These are phyloP conservation scores for Pseudogymnoascus sp. DNA, from an alignment of 2,329 filamentous ascomycete genomes.

Conservation along the genomic window DNA sequence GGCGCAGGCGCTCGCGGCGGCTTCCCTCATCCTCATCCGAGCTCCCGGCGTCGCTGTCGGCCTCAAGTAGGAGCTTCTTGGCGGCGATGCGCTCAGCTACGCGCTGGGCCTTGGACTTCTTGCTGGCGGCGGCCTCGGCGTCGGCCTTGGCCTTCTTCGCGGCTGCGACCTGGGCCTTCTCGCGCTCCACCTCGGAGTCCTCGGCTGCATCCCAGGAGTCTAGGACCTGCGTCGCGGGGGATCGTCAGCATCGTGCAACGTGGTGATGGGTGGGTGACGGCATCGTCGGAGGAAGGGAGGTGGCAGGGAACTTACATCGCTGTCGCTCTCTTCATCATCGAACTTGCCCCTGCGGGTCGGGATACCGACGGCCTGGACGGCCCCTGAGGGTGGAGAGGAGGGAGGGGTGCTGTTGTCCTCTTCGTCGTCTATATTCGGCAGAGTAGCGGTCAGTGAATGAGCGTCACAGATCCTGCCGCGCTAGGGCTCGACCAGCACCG, in stretches of 20 bases:
- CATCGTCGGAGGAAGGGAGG: not conserved
- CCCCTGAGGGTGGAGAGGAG: constrained; percentile 21
- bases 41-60: constrained; percentile 48
- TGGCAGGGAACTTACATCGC: constrained; percentile 52
- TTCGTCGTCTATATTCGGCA: constrained; percentile 27
- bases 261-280: not conserved
- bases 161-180: constrained; percentile 82
- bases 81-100: constrained; percentile 69
- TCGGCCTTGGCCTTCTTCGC: constrained; percentile 85
- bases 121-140: constrained; percentile 76
- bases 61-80: constrained; percentile 45
- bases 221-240: constrained; percentile 54
- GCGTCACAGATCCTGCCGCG: not conserved
- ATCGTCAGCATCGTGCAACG: constrained; percentile 7
- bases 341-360: constrained; percentile 52
- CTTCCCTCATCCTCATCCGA: constrained; percentile 65
- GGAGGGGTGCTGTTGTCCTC: constrained; percentile 45
- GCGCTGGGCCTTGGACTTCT: constrained; percentile 82
- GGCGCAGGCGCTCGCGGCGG: constrained; percentile 64
- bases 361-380: constrained; percentile 12
- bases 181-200: constrained; percentile 92
- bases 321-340: constrained; percentile 80
- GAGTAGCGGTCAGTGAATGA: constrained; percentile 24
- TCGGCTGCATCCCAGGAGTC: constrained; percentile 97
- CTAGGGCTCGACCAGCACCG: not conserved